Evolutionary conservation across 306 rosid genomes (phyloP).

Genomic region (Pterocarpus santalinus): DNA sequence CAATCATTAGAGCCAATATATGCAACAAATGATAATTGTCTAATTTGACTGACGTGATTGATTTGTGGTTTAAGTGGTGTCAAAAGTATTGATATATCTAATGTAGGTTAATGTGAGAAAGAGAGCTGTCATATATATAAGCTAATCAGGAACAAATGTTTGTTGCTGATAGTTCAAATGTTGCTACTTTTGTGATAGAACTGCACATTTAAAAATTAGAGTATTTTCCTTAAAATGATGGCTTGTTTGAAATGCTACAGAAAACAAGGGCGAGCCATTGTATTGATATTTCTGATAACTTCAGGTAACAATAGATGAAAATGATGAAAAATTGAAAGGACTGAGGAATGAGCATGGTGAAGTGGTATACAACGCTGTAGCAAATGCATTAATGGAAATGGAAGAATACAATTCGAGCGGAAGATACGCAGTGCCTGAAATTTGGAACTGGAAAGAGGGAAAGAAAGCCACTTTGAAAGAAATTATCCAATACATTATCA

Average conservation of each 20-base stretch:
- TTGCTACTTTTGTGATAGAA: not conserved
- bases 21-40: not conserved
- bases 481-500: slow-evolving; percentile 43
- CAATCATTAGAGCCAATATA: not conserved
- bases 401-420: slow-evolving; percentile 76
- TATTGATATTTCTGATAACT: slow-evolving; percentile 9
- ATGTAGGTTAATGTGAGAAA: too few relatives aligned
- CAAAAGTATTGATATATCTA: too few relatives aligned
- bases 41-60: not conserved
- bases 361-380: slow-evolving; percentile 57
- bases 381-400: slow-evolving; percentile 61
- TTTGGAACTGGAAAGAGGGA: slow-evolving; percentile 64
- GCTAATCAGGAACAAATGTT: not conserved
- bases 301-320: slow-evolving; percentile 60
- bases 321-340: slow-evolving; percentile 58
- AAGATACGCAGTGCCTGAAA: slow-evolving; percentile 60
- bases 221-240: not conserved
- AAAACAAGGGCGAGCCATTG: not conserved
- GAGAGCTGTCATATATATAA: not conserved
- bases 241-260: slow-evolving; percentile 2
- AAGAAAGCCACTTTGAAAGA: slow-evolving; percentile 60
- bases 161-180: slow-evolving; percentile 18
- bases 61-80: not conserved
- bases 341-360: slow-evolving; percentile 57
- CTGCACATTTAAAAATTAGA: not conserved